Base-by-base conservation (phyloP, 2,329 filamentous ascomycete genomes). In the Neurospora sp. region DNA sequence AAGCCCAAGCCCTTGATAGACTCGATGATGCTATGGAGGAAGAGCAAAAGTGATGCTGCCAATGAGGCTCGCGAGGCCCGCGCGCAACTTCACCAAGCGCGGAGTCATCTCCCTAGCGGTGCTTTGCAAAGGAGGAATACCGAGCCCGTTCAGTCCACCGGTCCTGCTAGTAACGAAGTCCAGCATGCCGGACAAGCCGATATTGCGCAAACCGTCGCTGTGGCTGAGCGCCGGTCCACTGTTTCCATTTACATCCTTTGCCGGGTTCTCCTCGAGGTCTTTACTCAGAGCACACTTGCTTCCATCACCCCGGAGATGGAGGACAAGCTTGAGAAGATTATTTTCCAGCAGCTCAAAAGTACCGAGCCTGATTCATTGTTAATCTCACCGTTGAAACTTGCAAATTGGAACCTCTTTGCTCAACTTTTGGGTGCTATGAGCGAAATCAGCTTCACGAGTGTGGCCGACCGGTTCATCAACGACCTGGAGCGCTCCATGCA, bases 21-120 rank as follows among this genome's bases (percentile, higher is more conserved):
- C 80, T 94, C 92, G 23, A 93, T 99, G 79, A 99, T 99, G 92
- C 87, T 97, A 39, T 99, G 96, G 96, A 89, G 96, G 69, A 98
- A 97, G 80, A 92, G 89, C 73, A 98, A 98, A 82, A 97, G 93
- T 73, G 95, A 98, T 80, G 89, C 91, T 28, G 93, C 94, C 37
- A 90, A 88, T 74, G 87, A 90, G 73, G 90, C 91, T 37, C 84
- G 88, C 28, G 87, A 90, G 72, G 90, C 91, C 38, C 84, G 88
- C 33, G 80, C 74, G 65, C 84, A 88, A 75, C 80, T 89, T 28
- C 86, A 88, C 74, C 86, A 88, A 69, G 78, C 82, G 23, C 83
- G 82, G 17, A 78, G 78, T 40, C 79, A 78, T 67, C 74, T 77
- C 2, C 81, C 79, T 8, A 77, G 70, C 70, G 85, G 80, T 46